A percentile compares a stretch with the other conserved stretches of the same genome.
These are phyloP conservation scores for Polymyxa betae DNA, from an alignment of 208 protist species.

Conservation along the genomic window DNA sequence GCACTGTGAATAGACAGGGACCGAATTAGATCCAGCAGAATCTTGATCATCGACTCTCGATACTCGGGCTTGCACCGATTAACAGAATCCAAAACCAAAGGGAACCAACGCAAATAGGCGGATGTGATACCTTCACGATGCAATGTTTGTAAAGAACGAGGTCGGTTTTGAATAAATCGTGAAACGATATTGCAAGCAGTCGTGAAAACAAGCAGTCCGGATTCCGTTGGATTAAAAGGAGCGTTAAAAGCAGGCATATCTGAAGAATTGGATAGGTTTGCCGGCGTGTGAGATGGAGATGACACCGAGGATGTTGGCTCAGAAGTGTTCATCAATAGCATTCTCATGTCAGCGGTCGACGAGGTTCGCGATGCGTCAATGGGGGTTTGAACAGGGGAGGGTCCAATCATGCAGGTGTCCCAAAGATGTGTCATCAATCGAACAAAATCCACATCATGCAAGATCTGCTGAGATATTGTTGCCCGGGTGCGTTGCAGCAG, in stretches of 20 bases:
- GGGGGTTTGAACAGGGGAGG: no score
- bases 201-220: slow-evolving; percentile 11
- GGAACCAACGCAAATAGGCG: slow-evolving; percentile 9
- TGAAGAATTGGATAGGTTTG: not conserved
- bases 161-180: slow-evolving; percentile 27
- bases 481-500: not conserved
- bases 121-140: slow-evolving; percentile 26
- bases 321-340: not conserved
- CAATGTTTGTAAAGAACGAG: slow-evolving; percentile 3
- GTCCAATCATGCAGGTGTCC: not conserved
- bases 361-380: not conserved
- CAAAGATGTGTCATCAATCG: not conserved
- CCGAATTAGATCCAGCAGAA: slow-evolving; percentile 16
- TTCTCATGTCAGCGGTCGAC: not conserved
- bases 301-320: not conserved
- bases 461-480: not conserved
- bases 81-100: not conserved
- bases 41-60: not conserved
- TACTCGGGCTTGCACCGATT: not conserved
- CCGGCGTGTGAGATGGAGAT: slow-evolving; percentile 33
- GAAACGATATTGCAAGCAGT: slow-evolving; percentile 31
- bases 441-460: not conserved
- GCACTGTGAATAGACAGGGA: not conserved
- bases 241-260: not conserved
- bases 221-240: not conserved